These are phyloP conservation scores for Lichtheimia ramosa DNA, from an alignment of 371 early-diverging fungal species.

Conservation along the genomic window DNA sequence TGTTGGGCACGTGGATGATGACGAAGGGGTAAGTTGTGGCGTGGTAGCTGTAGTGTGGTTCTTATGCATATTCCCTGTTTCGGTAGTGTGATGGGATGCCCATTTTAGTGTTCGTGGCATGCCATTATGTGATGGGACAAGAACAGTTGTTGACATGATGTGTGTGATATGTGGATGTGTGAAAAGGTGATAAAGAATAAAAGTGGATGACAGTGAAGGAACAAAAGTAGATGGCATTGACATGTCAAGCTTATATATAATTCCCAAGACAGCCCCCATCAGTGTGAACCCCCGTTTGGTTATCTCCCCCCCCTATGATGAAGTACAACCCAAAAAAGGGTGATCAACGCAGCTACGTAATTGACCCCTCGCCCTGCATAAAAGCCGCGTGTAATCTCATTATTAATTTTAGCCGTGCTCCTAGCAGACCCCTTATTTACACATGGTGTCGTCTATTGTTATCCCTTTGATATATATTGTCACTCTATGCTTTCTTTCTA, in stretches of 20 bases:
- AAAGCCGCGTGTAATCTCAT: no score
- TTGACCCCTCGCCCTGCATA: no score
- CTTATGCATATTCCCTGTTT: constrained; percentile 16
- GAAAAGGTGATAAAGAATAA: not conserved
- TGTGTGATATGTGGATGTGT: not conserved
- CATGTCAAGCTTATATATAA: constrained; percentile 1
- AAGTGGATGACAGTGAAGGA: not conserved
- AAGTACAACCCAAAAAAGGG: no score
- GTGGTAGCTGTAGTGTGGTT: constrained; percentile 1
- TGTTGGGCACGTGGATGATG: constrained; percentile 3
- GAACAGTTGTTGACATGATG: constrained; percentile 6
- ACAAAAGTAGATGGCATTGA: not conserved
- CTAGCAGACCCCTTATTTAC: not conserved
- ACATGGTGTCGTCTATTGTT: not conserved
- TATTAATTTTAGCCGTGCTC: no score
- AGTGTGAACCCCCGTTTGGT: no score
- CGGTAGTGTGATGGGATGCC: constrained; percentile 11
- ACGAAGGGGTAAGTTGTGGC: no score
- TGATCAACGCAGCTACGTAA: no score
- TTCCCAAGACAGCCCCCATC: not conserved
- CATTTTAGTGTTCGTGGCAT: constrained; percentile 15
- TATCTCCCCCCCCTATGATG: no score
- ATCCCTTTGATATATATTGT: no score
- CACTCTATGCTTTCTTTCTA: no score
- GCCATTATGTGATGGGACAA: not conserved